phyloP scores from a whole-genome alignment of 352 stramenopile genomes.

The Blastocystis sp. region DNA sequence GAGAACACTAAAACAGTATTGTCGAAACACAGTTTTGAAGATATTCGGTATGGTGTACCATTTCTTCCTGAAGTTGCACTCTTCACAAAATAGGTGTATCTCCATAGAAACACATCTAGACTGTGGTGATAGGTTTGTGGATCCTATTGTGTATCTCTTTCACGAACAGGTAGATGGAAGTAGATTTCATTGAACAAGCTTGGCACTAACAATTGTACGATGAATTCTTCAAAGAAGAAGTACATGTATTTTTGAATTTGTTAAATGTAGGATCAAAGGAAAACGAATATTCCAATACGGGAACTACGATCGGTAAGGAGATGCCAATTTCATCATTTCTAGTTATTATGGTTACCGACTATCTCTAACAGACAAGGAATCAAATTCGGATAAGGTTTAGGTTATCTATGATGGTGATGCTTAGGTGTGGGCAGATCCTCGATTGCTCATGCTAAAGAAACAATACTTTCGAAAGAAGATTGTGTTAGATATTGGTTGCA shows the following conservation, averaged over 20 bases:
- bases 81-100: too few species aligned
- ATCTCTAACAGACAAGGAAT: neutral
- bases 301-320: conserved; percentile 6
- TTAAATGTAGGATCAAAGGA: neutral
- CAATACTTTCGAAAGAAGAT: conserved; percentile 26
- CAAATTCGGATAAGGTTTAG: neutral
- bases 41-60: too few species aligned
- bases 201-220: neutral
- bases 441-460: conserved; percentile 24
- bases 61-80: too few species aligned
- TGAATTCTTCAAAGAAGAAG: neutral
- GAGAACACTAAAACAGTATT: neutral
- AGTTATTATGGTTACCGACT: conserved; percentile 41
- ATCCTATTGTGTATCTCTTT: too few species aligned
- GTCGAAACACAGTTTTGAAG: too few species aligned
- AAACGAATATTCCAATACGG: conserved; percentile 42
- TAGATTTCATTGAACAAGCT: too few species aligned
- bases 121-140: too few species aligned
- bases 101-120: too few species aligned
- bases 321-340: neutral
- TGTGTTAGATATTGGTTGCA: conserved; percentile 42
- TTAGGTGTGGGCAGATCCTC: conserved; percentile 45
- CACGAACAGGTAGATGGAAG: too few species aligned
- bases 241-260: neutral
- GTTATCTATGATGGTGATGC: neutral